These are phyloP conservation scores for Lepidium sativum DNA, from an alignment of 345 rosid genomes.

Conservation along the genomic window DNA sequence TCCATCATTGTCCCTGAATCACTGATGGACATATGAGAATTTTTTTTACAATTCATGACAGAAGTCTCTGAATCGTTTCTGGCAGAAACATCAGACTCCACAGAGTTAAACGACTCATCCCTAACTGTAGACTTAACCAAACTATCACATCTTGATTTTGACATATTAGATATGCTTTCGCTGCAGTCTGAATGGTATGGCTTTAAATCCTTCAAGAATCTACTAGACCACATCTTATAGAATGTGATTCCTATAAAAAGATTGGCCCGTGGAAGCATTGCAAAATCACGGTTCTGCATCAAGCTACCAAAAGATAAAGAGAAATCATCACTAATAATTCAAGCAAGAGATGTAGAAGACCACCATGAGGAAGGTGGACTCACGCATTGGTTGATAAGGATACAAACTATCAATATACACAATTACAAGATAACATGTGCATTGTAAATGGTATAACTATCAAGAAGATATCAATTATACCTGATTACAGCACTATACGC, in stretches of 20 bases:
- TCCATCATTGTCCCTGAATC: constrained; percentile 8
- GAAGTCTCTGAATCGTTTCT: constrained; percentile 47
- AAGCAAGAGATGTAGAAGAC: neutral
- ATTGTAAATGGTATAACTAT: neutral
- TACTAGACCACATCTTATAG: constrained; percentile 50
- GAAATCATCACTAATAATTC: neutral
- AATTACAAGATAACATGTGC: neutral
- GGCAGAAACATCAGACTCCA: constrained; percentile 26
- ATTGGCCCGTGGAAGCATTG: constrained; percentile 39
- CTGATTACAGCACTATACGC: constrained; percentile 45
- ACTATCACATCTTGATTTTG: constrained; percentile 24
- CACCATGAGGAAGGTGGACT: too few relatives aligned
- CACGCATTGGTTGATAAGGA: neutral
- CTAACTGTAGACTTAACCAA: constrained; percentile 23
- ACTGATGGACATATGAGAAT: constrained; percentile 3
- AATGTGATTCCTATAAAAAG: constrained; percentile 54
- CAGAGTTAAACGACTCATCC: constrained; percentile 23
- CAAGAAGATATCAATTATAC: constrained; percentile 27
- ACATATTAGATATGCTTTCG: constrained; percentile 23
- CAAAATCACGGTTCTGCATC: constrained; percentile 43
- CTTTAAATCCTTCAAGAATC: constrained; percentile 33
- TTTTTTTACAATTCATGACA: constrained; percentile 46
- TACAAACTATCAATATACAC: neutral
- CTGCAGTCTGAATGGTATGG: constrained; percentile 22
- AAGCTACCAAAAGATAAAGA: constrained; percentile 36